Evolutionary conservation across 2,329 filamentous ascomycete genomes (phyloP), one percentile per base, ranked within the genome.

Genomic region (Colletotrichum tofieldiae): DNA sequence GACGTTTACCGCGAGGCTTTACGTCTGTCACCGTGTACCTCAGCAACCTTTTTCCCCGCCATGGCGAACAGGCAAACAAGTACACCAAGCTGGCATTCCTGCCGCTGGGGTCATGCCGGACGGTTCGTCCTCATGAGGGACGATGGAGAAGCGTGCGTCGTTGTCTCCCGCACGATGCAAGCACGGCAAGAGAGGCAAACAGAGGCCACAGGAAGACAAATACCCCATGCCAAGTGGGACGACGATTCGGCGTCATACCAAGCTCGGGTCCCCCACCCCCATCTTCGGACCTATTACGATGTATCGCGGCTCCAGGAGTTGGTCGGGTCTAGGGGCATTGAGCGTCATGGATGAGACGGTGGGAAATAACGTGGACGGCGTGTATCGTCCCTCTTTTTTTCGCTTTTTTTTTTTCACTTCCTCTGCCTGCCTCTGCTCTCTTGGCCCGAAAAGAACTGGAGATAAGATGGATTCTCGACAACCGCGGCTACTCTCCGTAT

Each of bases 301-400:
- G 23, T 26, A 66, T 73, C 71, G 71, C 67, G 60, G 54, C 56
- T 66, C 55, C 51, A 54, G 58, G 52, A 67, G 41, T 62, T 49
- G 62, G 68, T 61, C 68, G 55, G 47, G 64, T 62, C 41, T 55
- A 68, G 51, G 60, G 55, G 56, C 60, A 56, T 62, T 56, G 70
- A 71, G 54, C 56, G 60, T 72, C 66, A 72, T 72, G 70, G 54
- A 70, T 70, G 41, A 64, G 65, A 64, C 60, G 66, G 64, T 32
- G 59, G 59, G 59, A 72, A 68, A 68, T 58, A 67, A 71, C 68
- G 56, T 64, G 49, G 41, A 68, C 52, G 51, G 41, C 56, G 51
- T 58, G n/a, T 41, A 52, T 49, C 47, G 63, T 67, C 68, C 68
- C 63, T 67, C 68, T 32, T 52, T 52, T 52, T 32, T 18, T 52